Base-by-base conservation (phyloP, 441 rosid genomes). In the Codiaeum variegatum region DNA sequence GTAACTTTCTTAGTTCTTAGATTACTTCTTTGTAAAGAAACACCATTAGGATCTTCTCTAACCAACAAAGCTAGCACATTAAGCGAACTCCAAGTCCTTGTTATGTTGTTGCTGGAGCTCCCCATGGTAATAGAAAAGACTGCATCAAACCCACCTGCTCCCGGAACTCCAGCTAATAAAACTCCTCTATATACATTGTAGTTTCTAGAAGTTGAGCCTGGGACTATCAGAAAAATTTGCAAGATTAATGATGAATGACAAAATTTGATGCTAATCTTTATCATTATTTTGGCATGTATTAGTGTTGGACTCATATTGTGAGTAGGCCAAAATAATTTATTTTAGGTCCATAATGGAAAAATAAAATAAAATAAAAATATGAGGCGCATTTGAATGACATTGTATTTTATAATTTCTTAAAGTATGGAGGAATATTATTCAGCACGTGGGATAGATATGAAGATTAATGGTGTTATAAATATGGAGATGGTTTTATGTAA, bases 121-220 rank as follows among this genome's bases (percentile, higher is more conserved):
- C 97, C 97, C 36, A 95, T 75, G 10, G 91, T 84, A 38, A 95
- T 73, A 5, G 97, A 88, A 73, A 93, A 91, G 68, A 93, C 79
- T 5, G 99, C 99, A 80, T 95, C 97, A 70, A 89, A 95, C 26
- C 99, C 99, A 72, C 99, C 99, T 40, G 98, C 98, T 75, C 98
- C 99, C 40, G 99, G 98, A 78, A 95, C 95, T 72, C 97, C 97
- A 51, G 88, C 98, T 75, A 91, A 81, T 77, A 91, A 59, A 84
- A 95, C 97, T 75, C 99, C 99, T 93, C 97, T 79, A 87, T 77
- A 19, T 84, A 76, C 91, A 90, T 90, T 0, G 99, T 93, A 66
- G 89, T 88, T 77, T 91, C 87, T 81, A 95, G 54, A 68, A 93
- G 97, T 74, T 46, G 82, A 74, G 96, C 85, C 78, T 91, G 96